A percentile compares a stretch with the other conserved stretches of the same genome.
phyloP scores from a whole-genome alignment of 2,329 filamentous ascomycete species.

The Curvularia hawaiiensis region DNA sequence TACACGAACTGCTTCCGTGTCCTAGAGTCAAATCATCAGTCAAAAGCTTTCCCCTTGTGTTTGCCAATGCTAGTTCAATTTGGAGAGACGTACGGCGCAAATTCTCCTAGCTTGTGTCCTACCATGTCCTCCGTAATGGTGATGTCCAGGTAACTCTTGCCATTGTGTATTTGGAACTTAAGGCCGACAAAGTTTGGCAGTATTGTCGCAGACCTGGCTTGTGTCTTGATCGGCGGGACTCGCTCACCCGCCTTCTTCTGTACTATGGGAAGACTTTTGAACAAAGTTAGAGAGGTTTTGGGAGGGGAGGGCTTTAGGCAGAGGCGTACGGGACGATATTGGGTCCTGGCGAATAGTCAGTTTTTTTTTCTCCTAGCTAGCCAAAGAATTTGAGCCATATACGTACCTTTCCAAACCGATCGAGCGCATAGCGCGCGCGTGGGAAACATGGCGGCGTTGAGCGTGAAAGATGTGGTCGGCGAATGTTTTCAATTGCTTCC shows the following conservation, averaged over 20 bases:
- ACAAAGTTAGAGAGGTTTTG: conserved; percentile 30
- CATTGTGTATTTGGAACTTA: conserved; percentile 89
- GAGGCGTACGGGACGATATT: conserved; percentile 71
- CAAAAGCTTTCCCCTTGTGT: not conserved
- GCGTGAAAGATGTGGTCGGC: conserved; percentile 36
- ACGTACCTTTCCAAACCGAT: conserved; percentile 85
- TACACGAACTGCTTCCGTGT: conserved; percentile 72
- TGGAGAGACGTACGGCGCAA: conserved; percentile 70
- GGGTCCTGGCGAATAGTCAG: conserved; percentile 58
- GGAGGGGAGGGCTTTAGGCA: conserved; percentile 1
- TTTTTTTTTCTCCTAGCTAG: conserved; percentile 55
- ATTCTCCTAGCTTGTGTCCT: conserved; percentile 92
- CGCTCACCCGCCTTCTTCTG: conserved; percentile 65
- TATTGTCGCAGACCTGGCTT: conserved; percentile 86
- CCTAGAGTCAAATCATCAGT: conserved; percentile 47
- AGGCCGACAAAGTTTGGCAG: conserved; percentile 90
- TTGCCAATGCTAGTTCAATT: not conserved
- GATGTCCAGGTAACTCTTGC: conserved; percentile 83
- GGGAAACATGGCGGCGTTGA: conserved; percentile 64
- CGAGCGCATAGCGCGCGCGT: conserved; percentile 68
- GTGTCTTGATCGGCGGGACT: conserved; percentile 77
- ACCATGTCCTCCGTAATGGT: conserved; percentile 95
- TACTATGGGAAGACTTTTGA: conserved; percentile 67
- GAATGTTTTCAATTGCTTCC: conserved; percentile 24
- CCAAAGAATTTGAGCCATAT: not conserved